Base-by-base conservation (phyloP, 1,284 basidiomycete genomes). In the Taiwanofungus camphoratus region DNA sequence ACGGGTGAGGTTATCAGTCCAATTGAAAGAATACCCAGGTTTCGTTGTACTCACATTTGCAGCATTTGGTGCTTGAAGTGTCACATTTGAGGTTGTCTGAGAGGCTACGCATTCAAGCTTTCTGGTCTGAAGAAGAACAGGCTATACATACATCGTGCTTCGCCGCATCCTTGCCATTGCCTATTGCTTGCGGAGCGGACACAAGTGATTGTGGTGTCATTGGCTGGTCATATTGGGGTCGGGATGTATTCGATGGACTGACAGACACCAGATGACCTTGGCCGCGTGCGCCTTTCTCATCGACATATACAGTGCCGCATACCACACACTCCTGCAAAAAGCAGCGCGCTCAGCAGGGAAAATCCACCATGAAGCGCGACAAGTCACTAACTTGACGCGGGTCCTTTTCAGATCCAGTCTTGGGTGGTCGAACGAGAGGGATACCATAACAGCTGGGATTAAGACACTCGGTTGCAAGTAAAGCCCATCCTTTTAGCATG, bases 391-490 rank as follows among this genome's bases (percentile, higher is more conserved):
- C 86, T 71, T 82, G 88, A 49, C 73, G 68, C 19, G 77, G 76
- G 63, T 83, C 75, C 51, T 75, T 76, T 42, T 72, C 74, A 15
- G 70, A 70, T 6, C 76, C 76, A 29, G 68, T 53, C 58, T 76
- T 83, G n/a, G 83, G 83, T 33, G 81, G 82, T 39, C 83, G 69
- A 42, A 87, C 82, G 22, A 89, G 72, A 22, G 86, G 87, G 9
- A 87, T 67, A 12, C 84, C 85, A 59, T 77, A 82, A 54, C 87
- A 89, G 27, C 66, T 64, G 20, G 56, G 54, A 52, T 76, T 81
- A 0, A 77, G 76, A 56, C 89, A 92, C 64, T 89, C 87, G 38
- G 90, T 87, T 31, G 74, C 85, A 16, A 92, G 69, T 83, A 92
- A 86, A 0, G 87, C 78, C 86, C 86, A 91, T 32, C 88, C 88